A percentile compares a stretch with the other conserved stretches of the same genome.
Evolutionary conservation across 2,329 filamentous ascomycete genomes (phyloP).

Genomic region (Penicillium sp.): DNA sequence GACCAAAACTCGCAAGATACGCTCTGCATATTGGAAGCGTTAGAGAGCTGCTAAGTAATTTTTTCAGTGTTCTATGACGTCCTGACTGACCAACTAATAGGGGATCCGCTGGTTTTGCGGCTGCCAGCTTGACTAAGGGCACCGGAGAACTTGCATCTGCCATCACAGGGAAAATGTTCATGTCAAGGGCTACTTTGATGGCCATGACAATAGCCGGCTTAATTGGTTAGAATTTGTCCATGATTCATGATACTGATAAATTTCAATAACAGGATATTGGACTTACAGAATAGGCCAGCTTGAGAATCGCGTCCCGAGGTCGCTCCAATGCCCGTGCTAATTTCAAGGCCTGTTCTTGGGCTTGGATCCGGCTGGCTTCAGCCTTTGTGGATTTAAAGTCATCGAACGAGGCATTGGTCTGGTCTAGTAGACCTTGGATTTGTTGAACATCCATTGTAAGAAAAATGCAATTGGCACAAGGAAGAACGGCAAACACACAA

Average conservation of each 20-base stretch:
- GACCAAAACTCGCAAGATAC: constrained; percentile 28
- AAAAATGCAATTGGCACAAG: no score
- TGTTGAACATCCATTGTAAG: constrained; percentile 17
- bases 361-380: constrained; percentile 17
- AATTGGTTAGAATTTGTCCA: no score
- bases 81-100: constrained; percentile 27
- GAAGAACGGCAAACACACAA: no score
- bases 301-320: constrained; percentile 25
- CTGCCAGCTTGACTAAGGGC: constrained; percentile 18
- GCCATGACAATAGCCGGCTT: constrained; percentile 27
- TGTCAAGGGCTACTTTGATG: constrained; percentile 23
- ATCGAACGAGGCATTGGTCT: constrained; percentile 12
- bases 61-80: no score
- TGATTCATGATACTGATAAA: no score
- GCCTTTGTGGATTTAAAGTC: constrained; percentile 12
- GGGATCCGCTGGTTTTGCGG: constrained; percentile 24
- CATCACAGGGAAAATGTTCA: constrained; percentile 24
- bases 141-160: constrained; percentile 18
- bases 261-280: no score
- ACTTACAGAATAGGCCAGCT: constrained; percentile 23
- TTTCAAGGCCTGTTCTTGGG: constrained; percentile 18
- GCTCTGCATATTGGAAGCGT: no score
- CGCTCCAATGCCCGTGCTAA: constrained; percentile 23
- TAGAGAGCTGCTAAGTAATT: no score
- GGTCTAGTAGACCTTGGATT: constrained; percentile 11